Percentiles rank a stretch among this genome's conserved stretches.
Evolutionary conservation across 176 grass and related monocot genomes (phyloP).

Genomic region (Olyra latifolia): DNA sequence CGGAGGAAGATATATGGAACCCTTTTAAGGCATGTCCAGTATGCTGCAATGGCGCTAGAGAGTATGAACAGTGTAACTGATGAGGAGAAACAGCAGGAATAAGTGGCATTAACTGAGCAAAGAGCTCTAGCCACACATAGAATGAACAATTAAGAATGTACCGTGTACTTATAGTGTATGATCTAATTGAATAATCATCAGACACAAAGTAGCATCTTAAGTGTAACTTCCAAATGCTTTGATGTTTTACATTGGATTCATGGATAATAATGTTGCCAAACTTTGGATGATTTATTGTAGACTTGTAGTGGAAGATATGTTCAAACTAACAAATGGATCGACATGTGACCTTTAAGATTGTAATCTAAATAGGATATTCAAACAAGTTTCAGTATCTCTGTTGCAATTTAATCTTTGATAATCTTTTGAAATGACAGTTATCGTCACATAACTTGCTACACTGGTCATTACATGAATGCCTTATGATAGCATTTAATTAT

Average conservation of each 20-base stretch:
- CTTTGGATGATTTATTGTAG: background rate
- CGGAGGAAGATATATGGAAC: constrained; percentile 75
- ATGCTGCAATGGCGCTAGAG: constrained; percentile 64
- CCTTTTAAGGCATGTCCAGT: constrained; percentile 71
- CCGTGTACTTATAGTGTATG: background rate
- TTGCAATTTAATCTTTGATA: background rate
- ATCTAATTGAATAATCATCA: background rate
- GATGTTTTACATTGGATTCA: background rate
- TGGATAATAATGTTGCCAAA: background rate
- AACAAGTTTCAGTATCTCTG: background rate
- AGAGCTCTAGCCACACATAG: background rate
- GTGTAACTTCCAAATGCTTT: background rate
- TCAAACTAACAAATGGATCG: background rate
- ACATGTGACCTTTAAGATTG: no score
- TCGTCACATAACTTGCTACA: background rate
- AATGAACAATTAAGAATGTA: background rate
- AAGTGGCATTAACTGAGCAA: background rate
- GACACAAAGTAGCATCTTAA: constrained; percentile 6
- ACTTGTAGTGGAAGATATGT: background rate
- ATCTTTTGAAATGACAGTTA: background rate
- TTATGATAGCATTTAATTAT: background rate
- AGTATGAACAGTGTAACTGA: constrained; percentile 44
- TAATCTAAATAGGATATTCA: background rate
- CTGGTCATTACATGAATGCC: background rate
- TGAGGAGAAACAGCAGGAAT: constrained; percentile 54